phyloP scores from a whole-genome alignment of 768 basidiomycete genomes.

The Sporobolomyces phaffii region DNA sequence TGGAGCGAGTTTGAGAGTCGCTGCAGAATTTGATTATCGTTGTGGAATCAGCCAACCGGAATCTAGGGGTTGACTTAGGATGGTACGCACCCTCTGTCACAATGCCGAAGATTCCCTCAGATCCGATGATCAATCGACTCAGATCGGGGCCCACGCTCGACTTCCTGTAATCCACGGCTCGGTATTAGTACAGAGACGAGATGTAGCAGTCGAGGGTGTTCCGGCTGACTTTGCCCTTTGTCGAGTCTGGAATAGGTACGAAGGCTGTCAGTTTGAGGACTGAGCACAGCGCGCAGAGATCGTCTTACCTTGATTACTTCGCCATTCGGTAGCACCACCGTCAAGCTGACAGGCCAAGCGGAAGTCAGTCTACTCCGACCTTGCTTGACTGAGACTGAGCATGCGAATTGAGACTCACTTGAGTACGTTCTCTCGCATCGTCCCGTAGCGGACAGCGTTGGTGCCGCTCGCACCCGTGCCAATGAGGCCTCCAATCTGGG shows the following conservation, averaged over 20 bases:
- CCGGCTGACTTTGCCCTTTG: constrained; percentile 45
- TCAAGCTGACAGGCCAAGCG: constrained; percentile 22
- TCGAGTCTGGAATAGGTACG: constrained; percentile 53
- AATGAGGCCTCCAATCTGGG: constrained; percentile 73
- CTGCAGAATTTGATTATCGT: no score
- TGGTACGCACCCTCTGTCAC: constrained; percentile 62
- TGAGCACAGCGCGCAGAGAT: no score
- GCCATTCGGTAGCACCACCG: constrained; percentile 76
- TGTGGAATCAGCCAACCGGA: no score
- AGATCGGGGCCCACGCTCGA: constrained; percentile 78
- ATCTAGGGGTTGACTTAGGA: no score
- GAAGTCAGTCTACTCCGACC: no score
- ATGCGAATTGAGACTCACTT: constrained; percentile 18
- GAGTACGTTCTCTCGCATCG: constrained; percentile 39
- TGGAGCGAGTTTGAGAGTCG: constrained; percentile 77
- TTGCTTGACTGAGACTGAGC: no score
- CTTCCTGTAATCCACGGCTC: no score
- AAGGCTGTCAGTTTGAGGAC: background rate
- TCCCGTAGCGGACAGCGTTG: constrained; percentile 45
- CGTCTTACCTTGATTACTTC: constrained; percentile 66
- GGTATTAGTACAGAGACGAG: no score
- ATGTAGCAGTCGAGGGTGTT: no score
- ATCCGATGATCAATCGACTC: constrained; percentile 40
- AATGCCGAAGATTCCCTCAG: constrained; percentile 70
- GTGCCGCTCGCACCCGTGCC: constrained; percentile 81